These are phyloP conservation scores for Fusarium cyanostomum DNA, from an alignment of 2,329 filamentous ascomycete species.

Conservation along the genomic window DNA sequence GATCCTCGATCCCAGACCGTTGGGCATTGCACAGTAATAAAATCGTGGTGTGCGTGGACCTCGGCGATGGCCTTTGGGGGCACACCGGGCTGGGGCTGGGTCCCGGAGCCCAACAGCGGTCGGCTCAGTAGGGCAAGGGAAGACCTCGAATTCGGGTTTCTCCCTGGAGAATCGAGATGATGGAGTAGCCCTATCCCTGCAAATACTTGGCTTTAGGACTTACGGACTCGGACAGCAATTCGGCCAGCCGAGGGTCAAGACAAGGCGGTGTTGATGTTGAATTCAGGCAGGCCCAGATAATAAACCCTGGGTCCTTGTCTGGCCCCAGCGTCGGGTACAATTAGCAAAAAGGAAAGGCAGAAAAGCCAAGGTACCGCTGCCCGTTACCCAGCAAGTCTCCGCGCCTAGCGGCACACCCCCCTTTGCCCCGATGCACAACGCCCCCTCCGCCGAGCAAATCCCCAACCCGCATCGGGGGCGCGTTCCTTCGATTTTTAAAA, in stretches of 20 bases:
- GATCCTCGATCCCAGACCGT: constrained; percentile 4
- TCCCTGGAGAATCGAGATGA: constrained; percentile 11
- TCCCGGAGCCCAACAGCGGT: background rate
- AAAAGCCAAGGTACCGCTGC: background rate
- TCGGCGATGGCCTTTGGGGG: background rate
- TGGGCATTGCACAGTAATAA: background rate
- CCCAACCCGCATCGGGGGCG: constrained; percentile 36
- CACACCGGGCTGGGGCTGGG: background rate
- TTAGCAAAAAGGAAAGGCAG: background rate
- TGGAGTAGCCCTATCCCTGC: background rate
- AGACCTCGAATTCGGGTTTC: constrained; percentile 28
- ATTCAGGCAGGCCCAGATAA: background rate
- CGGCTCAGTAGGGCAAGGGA: too few species aligned
- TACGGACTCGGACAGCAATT: background rate
- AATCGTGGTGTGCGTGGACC: background rate
- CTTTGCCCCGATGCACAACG: constrained; percentile 5
- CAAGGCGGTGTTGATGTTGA: background rate
- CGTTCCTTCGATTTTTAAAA: constrained; percentile 38
- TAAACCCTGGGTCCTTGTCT: background rate
- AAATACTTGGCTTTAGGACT: too few species aligned
- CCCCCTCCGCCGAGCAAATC: constrained; percentile 23
- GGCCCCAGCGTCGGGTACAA: background rate
- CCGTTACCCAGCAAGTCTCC: background rate
- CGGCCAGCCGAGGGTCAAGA: background rate
- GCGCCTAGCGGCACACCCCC: constrained; percentile 22